Evolutionary conservation across 140 eudicot species (phyloP).

Genomic region (Cichorium intybus): DNA sequence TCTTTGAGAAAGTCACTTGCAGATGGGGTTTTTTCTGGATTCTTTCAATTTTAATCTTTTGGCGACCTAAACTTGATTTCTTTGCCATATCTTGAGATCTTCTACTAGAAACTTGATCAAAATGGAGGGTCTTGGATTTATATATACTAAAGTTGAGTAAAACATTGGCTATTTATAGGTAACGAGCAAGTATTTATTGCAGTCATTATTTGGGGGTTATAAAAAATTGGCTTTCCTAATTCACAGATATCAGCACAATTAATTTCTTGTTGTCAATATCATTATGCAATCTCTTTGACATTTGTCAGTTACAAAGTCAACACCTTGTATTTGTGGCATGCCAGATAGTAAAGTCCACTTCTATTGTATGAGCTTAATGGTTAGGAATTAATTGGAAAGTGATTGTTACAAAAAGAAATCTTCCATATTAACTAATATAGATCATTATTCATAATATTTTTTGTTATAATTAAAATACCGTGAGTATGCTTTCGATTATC

Average conservation of each 20-base stretch:
- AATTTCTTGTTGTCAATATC: slow-evolving; percentile 7
- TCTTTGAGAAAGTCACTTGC: slow-evolving; percentile 81
- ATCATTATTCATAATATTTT: too few relatives aligned
- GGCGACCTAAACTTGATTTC: slow-evolving; percentile 70
- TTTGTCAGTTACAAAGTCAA: slow-evolving; percentile 32
- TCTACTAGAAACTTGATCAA: slow-evolving; percentile 15
- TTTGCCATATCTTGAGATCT: slow-evolving; percentile 43
- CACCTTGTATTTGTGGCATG: slow-evolving; percentile 18
- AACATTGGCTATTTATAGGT: slow-evolving; percentile 33
- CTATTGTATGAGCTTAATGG: neutral
- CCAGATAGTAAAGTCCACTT: neutral
- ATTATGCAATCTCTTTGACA: slow-evolving; percentile 32
- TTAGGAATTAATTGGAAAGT: neutral
- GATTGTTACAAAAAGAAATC: neutral
- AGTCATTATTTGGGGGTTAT: slow-evolving; percentile 37
- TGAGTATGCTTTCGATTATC: neutral
- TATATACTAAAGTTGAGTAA: slow-evolving; percentile 9
- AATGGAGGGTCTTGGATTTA: slow-evolving; percentile 18
- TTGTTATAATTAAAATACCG: too few relatives aligned
- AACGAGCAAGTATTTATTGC: slow-evolving; percentile 4
- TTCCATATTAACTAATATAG: too few relatives aligned
- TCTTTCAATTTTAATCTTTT: slow-evolving; percentile 63
- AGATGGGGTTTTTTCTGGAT: slow-evolving; percentile 59
- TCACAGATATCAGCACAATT: slow-evolving; percentile 12
- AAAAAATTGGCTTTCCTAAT: slow-evolving; percentile 28